A percentile compares a stretch with the other conserved stretches of the same genome.
Evolutionary conservation across 257 asterid genomes (phyloP).

Genomic region (Misopates orontium): DNA sequence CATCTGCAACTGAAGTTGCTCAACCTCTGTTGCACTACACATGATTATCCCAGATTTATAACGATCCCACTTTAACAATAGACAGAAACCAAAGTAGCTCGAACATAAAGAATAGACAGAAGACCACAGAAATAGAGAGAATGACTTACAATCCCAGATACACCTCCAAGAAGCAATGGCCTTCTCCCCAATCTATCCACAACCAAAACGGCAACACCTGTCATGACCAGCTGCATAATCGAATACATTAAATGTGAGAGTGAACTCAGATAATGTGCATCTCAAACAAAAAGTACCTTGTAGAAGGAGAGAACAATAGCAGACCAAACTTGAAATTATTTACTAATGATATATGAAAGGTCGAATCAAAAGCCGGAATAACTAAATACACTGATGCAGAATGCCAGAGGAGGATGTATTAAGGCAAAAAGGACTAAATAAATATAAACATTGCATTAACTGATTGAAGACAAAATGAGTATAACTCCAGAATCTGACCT

Average conservation of each 20-base stretch:
- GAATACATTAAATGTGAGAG: constrained; percentile 11
- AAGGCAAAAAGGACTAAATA: constrained; percentile 7
- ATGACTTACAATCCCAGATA: constrained; percentile 86
- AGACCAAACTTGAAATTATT: constrained; percentile 10
- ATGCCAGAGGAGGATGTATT: background rate
- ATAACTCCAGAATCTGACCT: constrained; percentile 52
- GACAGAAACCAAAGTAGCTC: constrained; percentile 14
- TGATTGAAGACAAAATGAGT: constrained; percentile 8
- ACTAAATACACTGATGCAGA: background rate
- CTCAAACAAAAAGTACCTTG: constrained; percentile 4
- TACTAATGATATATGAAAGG: constrained; percentile 10
- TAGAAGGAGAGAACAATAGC: background rate
- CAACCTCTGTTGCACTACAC: too few relatives aligned
- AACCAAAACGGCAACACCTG: constrained; percentile 75
- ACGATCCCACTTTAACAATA: constrained; percentile 2
- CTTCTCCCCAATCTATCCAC: constrained; percentile 93
- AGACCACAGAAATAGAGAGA: constrained; percentile 5
- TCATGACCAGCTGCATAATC: constrained; percentile 72
- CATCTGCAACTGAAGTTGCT: too few relatives aligned
- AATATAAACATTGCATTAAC: constrained; percentile 9
- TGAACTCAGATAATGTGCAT: constrained; percentile 3
- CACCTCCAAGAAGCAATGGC: constrained; percentile 95
- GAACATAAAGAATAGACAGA: constrained; percentile 1
- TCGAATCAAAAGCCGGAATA: background rate
- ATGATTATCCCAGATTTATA: background rate